Evolutionary conservation across 331 rosid species (phyloP).

Genomic region (Rosa hybrid): DNA sequence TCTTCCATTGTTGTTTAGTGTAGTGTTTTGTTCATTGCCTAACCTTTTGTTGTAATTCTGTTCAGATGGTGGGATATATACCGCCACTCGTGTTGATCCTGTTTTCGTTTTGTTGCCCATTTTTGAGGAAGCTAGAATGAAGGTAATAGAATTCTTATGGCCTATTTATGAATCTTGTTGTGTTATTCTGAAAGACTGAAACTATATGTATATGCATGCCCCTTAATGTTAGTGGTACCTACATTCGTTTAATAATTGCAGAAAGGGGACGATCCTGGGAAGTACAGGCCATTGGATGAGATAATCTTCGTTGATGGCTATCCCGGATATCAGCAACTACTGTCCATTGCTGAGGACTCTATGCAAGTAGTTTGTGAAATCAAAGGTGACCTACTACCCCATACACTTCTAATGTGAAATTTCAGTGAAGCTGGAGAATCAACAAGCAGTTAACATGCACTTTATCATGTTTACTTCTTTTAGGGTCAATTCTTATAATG

Average conservation of each 20-base stretch:
- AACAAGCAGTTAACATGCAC: constrained; percentile 5
- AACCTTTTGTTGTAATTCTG: not conserved
- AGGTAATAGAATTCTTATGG: constrained; percentile 44
- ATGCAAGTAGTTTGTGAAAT: constrained; percentile 87
- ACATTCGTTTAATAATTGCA: constrained; percentile 40
- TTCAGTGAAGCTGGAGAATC: constrained; percentile 11
- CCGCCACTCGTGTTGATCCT: constrained; percentile 85
- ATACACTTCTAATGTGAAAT: not conserved
- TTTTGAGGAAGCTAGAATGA: constrained; percentile 93
- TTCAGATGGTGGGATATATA: constrained; percentile 78
- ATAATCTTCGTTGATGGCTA: constrained; percentile 68
- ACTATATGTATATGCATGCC: not conserved
- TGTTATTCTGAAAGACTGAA: not conserved
- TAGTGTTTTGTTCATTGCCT: not conserved
- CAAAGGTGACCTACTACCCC: constrained; percentile 50
- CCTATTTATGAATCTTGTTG: constrained; percentile 24
- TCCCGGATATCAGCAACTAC: constrained; percentile 76
- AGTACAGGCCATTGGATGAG: constrained; percentile 89
- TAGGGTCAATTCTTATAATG: not conserved
- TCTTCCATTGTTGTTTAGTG: not conserved
- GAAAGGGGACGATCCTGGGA: constrained; percentile 85
- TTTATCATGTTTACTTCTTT: not conserved
- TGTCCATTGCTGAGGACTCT: constrained; percentile 60
- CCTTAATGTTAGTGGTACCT: constrained; percentile 13
- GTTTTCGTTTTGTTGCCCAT: constrained; percentile 81